Base-by-base conservation (phyloP, 768 basidiomycete species). In the Cyclocybe aegerita region DNA sequence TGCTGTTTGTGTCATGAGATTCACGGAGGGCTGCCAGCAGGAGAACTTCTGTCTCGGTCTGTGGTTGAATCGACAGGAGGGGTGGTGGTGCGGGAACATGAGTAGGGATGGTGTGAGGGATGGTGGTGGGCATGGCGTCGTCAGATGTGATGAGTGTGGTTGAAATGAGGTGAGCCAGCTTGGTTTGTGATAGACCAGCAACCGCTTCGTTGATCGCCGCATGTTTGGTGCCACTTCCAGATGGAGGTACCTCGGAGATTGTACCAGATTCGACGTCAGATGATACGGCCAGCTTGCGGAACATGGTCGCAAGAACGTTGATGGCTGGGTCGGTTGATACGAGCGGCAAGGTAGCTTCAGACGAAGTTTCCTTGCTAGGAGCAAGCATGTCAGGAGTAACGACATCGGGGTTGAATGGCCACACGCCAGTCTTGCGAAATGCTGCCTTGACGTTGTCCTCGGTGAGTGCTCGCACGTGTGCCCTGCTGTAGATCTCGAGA, bases 381-480 rank as follows among this genome's bases (percentile, higher is more conserved):
- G 58, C 63, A 52, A 64, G 49, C 61, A 64, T 64, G 3, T 57
- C 55, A 6, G 48, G 49, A 12, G 60, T 64, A 14, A 64, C 41
- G 11, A 61, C 55, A 53, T 15, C 29, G n/a, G 47, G 60, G 43
- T 63, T 48, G 46, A 56, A 61, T 41, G 61, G 62, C 16, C 32
- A 40, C 23, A 63, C 39, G 7, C 62, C 57, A 37, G 61, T 64
- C 39, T 62, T 62, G 4, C 47, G 17, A 49, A 64, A 64, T 8
- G 55, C 69, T 1, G 66, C 46, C 17, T 58, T 49, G 53, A 79
- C 70, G 17, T 59, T 68, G 7, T 57, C 58, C 3, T 42, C 23
- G 0, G 68, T 73, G 32, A 77, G 56, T 11, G 66, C 63, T 0
- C 50, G 17, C 1, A 57, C 8, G 48, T 72, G 68, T 4, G 74